Evolutionary conservation across 176 grass and related monocot species (phyloP).

Genomic region (Paspalum vaginatum): DNA sequence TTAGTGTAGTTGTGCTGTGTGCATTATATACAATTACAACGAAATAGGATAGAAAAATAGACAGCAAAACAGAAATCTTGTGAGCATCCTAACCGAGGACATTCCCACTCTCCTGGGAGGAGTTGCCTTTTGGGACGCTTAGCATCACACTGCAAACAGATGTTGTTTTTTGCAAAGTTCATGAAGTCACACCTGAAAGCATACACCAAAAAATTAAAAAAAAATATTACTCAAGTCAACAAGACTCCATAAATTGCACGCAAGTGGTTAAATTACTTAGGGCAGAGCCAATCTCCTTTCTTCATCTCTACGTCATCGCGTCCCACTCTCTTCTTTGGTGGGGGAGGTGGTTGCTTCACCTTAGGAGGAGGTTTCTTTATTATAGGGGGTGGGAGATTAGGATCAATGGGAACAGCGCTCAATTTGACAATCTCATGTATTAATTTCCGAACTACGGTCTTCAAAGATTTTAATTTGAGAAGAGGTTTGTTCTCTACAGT

Average conservation of each 20-base stretch:
- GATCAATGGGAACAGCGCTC: conserved; percentile 83
- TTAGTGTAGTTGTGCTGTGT: neutral
- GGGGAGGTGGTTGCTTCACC: conserved; percentile 82
- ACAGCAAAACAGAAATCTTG: conserved; percentile 14
- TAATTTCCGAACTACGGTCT: conserved; percentile 77
- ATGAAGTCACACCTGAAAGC: conserved; percentile 94
- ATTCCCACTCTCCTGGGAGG: conserved; percentile 97
- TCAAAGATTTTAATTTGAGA: conserved; percentile 77
- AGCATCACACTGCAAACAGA: conserved; percentile 91
- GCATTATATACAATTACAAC: neutral
- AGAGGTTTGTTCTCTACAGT: conserved; percentile 85
- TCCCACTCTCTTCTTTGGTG: conserved; percentile 89
- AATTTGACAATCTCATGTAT: conserved; percentile 82
- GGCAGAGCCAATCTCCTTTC: conserved; percentile 99
- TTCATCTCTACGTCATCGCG: conserved; percentile 98
- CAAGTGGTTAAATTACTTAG: conserved; percentile 67
- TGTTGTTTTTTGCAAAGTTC: conserved; percentile 93
- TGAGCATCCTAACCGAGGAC: conserved; percentile 67
- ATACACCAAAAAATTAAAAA: conserved; percentile 48
- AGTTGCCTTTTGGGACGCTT: conserved; percentile 93
- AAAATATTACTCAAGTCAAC: conserved; percentile 28
- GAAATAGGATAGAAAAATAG: conserved; percentile 33
- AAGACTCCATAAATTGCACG: conserved; percentile 43
- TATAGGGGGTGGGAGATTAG: conserved; percentile 77
- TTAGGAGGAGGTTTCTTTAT: conserved; percentile 78